Conservation (phyloP, 129 eudicot species). For the Dittrichia graveolens region DNA sequence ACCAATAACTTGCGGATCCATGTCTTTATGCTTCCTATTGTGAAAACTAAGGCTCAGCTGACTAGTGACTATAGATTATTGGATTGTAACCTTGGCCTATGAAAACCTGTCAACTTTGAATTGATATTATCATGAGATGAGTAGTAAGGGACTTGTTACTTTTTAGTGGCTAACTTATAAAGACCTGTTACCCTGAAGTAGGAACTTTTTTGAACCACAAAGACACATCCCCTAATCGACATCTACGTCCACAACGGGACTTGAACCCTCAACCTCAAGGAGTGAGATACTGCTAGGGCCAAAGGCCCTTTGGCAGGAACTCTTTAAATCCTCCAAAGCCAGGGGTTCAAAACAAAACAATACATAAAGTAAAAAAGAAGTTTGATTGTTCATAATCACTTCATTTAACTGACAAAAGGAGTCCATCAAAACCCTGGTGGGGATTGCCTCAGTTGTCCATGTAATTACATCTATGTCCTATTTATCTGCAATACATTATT, state of each 20-base stretch:
- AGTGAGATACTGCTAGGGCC: no score
- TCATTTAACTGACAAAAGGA: no score
- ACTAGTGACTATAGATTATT: no score
- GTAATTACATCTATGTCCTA: conserved; percentile 12
- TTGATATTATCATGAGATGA: not conserved
- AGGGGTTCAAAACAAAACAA: no score
- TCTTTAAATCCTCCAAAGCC: not conserved
- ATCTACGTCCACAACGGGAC: no score
- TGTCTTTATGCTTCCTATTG: not conserved
- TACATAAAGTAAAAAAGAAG: no score
- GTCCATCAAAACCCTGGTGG: no score
- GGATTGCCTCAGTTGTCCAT: not conserved
- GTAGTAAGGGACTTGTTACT: not conserved
- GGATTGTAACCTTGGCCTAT: not conserved
- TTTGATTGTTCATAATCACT: no score
- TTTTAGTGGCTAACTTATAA: not conserved
- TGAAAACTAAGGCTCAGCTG: no score
- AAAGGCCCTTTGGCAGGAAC: not conserved
- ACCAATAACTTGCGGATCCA: not conserved
- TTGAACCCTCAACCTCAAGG: no score
- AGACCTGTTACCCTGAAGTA: not conserved
- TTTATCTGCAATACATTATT: not conserved
- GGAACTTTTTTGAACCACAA: no score
- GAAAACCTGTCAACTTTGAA: not conserved
- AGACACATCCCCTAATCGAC: no score